These are phyloP conservation scores for Orobanche coerulescens DNA, from an alignment of 257 asterid species.

Conservation along the genomic window DNA sequence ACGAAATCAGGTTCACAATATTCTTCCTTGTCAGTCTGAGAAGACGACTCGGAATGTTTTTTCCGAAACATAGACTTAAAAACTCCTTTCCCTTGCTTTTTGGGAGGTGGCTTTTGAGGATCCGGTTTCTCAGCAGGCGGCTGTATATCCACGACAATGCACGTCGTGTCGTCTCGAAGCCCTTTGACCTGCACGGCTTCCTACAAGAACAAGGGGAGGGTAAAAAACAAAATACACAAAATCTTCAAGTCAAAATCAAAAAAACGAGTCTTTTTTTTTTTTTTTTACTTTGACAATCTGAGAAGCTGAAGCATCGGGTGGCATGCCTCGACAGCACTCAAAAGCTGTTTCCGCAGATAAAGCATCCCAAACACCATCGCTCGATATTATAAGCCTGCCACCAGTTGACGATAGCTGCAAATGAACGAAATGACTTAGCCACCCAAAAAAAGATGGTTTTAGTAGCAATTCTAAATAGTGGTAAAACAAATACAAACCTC, in stretches of 20 bases:
- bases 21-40: slow-evolving; percentile 53
- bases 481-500: too few relatives aligned
- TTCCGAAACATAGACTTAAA: slow-evolving; percentile 83
- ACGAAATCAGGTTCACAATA: slow-evolving; percentile 56
- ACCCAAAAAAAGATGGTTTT: background rate
- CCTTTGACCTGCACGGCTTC: slow-evolving; percentile 83
- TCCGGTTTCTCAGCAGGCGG: slow-evolving; percentile 70
- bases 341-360: slow-evolving; percentile 75
- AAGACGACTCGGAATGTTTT: slow-evolving; percentile 51
- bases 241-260: background rate
- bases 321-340: slow-evolving; percentile 86
- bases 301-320: slow-evolving; percentile 81
- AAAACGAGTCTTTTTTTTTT: background rate
- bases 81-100: slow-evolving; percentile 76
- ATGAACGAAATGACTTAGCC: slow-evolving; percentile 20
- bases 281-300: slow-evolving; percentile 71
- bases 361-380: slow-evolving; percentile 99
- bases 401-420: slow-evolving; percentile 84
- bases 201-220: slow-evolving; percentile 33
- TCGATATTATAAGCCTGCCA: slow-evolving; percentile 84
- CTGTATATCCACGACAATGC: slow-evolving; percentile 80
- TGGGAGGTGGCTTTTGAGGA: slow-evolving; percentile 51
- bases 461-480: background rate
- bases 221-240: slow-evolving; percentile 8
- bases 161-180: slow-evolving; percentile 93